These are phyloP conservation scores for Leishmania tropica DNA, from an alignment of 208 protist species.

Conservation along the genomic window DNA sequence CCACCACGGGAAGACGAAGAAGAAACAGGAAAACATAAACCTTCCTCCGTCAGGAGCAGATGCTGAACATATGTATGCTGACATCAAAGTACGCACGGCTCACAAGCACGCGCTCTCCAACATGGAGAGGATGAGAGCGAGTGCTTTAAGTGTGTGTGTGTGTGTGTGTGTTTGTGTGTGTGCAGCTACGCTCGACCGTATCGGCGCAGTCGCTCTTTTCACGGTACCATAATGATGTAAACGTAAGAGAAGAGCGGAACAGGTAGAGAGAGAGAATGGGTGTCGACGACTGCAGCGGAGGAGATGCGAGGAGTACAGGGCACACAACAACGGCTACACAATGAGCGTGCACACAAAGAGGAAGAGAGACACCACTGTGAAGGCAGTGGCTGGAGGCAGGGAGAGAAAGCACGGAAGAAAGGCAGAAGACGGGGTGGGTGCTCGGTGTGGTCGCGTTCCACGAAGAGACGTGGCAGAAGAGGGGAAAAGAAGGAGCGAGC, in stretches of 20 bases:
- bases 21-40: neutral
- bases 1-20: neutral
- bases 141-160: neutral
- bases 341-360: neutral
- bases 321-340: neutral
- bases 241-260: neutral
- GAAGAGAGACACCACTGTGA: neutral
- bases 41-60: neutral
- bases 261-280: neutral
- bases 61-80: neutral
- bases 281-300: neutral
- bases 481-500: neutral
- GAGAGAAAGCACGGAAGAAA: neutral
- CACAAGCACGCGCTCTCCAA: neutral
- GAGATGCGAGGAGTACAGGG: neutral
- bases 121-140: neutral
- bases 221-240: neutral
- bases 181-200: no score
- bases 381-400: neutral
- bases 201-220: no score
- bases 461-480: neutral
- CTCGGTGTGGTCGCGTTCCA: neutral
- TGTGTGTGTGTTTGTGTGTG: neutral
- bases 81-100: neutral
- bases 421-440: neutral